Evolutionary conservation across 768 basidiomycete species (phyloP).

Genomic region (Boletus subparvulus): DNA sequence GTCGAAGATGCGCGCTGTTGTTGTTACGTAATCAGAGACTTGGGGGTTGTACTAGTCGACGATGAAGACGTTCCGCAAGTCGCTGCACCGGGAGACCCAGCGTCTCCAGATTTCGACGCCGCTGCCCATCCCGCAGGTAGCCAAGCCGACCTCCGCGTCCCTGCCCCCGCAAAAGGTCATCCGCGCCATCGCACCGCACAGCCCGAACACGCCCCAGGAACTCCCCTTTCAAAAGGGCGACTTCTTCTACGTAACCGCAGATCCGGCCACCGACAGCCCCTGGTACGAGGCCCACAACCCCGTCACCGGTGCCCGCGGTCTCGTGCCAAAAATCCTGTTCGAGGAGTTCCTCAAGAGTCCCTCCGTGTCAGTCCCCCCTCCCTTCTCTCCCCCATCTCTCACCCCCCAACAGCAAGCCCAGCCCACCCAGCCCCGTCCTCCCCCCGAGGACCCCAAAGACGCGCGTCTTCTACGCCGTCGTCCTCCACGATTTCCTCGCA

Average conservation of each 20-base stretch:
- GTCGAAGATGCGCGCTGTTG: neutral
- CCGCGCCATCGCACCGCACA: conserved; percentile 69
- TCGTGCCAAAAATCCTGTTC: conserved; percentile 84
- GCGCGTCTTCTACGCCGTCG: conserved; percentile 89
- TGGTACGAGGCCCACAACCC: conserved; percentile 98
- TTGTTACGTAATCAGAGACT: conserved; percentile 27
- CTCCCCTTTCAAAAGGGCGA: conserved; percentile 92
- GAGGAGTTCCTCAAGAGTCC: conserved; percentile 85
- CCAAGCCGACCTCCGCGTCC: conserved; percentile 56
- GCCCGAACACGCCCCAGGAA: conserved; percentile 74
- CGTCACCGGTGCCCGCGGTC: conserved; percentile 82
- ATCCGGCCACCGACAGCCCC: conserved; percentile 51
- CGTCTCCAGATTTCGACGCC: conserved; percentile 71
- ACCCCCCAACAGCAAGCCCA: neutral
- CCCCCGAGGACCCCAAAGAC: conserved; percentile 39
- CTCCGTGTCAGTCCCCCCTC: conserved; percentile 36
- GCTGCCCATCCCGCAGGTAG: conserved; percentile 48
- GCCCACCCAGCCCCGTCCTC: conserved; percentile 36
- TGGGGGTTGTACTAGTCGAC: neutral
- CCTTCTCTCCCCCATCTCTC: neutral
- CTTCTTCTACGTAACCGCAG: conserved; percentile 93
- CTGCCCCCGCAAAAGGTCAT: conserved; percentile 94
- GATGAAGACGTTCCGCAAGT: conserved; percentile 86
- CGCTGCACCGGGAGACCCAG: conserved; percentile 60
- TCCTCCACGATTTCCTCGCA: conserved; percentile 93